phyloP scores from a whole-genome alignment of 2,329 filamentous ascomycete species.

The Penicillium sp. region DNA sequence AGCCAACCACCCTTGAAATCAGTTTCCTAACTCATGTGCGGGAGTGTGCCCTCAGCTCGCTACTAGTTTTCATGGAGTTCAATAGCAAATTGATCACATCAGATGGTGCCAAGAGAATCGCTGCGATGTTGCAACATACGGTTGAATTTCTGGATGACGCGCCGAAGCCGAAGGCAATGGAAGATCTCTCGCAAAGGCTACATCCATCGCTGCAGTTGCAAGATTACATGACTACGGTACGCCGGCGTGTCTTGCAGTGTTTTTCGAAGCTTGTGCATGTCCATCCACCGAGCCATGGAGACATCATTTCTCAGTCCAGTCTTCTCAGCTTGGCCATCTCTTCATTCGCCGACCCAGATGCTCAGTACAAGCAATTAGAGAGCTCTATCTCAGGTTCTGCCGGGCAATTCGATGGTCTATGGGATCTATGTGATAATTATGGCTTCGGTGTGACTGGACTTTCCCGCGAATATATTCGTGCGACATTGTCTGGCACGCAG shows the following conservation, averaged over 20 bases:
- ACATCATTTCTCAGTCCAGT: slow-evolving; percentile 86
- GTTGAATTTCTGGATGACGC: slow-evolving; percentile 83
- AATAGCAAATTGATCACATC: slow-evolving; percentile 89
- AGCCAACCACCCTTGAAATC: slow-evolving; percentile 80
- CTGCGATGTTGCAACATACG: slow-evolving; percentile 92
- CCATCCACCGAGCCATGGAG: slow-evolving; percentile 78
- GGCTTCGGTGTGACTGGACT: slow-evolving; percentile 91
- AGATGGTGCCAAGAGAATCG: slow-evolving; percentile 89
- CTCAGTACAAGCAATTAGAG: slow-evolving; percentile 71
- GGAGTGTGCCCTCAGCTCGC: slow-evolving; percentile 88
- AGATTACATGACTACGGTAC: slow-evolving; percentile 90
- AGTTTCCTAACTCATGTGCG: slow-evolving; percentile 92
- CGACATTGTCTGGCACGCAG: slow-evolving; percentile 68
- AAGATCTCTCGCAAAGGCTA: slow-evolving; percentile 80
- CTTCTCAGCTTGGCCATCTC: slow-evolving; percentile 85
- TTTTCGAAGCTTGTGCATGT: slow-evolving; percentile 89
- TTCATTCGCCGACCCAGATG: slow-evolving; percentile 89
- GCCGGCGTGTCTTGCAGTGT: slow-evolving; percentile 88
- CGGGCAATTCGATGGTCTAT: slow-evolving; percentile 86
- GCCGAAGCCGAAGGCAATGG: slow-evolving; percentile 77
- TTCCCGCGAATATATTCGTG: slow-evolving; percentile 72
- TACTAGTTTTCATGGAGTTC: slow-evolving; percentile 88
- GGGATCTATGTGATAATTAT: slow-evolving; percentile 92
- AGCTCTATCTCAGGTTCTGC: slow-evolving; percentile 88
- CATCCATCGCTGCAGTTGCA: slow-evolving; percentile 83